Evolutionary conservation across 768 basidiomycete species (phyloP).

Genomic region (Tricholoma flavovirens): DNA sequence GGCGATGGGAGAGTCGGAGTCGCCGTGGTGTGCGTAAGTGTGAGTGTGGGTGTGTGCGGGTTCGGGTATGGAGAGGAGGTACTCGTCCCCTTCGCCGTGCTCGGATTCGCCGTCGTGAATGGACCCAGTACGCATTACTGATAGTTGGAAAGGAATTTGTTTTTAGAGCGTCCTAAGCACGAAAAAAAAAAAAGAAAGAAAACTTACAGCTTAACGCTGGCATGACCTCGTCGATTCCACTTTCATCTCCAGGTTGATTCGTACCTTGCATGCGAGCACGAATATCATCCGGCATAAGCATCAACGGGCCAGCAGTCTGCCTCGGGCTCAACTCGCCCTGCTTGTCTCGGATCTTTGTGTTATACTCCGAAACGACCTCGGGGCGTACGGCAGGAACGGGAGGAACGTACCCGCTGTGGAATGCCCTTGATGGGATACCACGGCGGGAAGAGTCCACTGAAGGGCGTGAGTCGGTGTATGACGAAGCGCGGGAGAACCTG

Average conservation of each 20-base stretch:
- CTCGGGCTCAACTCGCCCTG: slow-evolving; percentile 26
- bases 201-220: slow-evolving; percentile 66
- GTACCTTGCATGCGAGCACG: slow-evolving; percentile 39
- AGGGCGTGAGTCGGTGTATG: slow-evolving; percentile 32
- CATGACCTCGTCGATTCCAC: slow-evolving; percentile 51
- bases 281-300: slow-evolving; percentile 59
- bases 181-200: background rate
- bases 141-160: too few species aligned
- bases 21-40: slow-evolving; percentile 29
- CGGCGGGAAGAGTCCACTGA: slow-evolving; percentile 29
- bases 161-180: background rate
- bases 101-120: background rate
- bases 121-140: slow-evolving; percentile 72
- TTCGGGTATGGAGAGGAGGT: slow-evolving; percentile 39
- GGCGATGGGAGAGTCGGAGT: slow-evolving; percentile 27
- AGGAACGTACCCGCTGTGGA: slow-evolving; percentile 35
- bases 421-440: slow-evolving; percentile 25
- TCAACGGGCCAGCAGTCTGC: slow-evolving; percentile 36
- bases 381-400: slow-evolving; percentile 24
- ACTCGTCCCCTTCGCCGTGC: slow-evolving; percentile 29
- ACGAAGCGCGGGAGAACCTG: slow-evolving; percentile 31
- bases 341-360: slow-evolving; percentile 11
- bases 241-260: slow-evolving; percentile 22
- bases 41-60: slow-evolving; percentile 26
- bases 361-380: slow-evolving; percentile 5